These are phyloP conservation scores for Saccharomycopsis malanga DNA, from an alignment of 805 yeast species.

Conservation along the genomic window DNA sequence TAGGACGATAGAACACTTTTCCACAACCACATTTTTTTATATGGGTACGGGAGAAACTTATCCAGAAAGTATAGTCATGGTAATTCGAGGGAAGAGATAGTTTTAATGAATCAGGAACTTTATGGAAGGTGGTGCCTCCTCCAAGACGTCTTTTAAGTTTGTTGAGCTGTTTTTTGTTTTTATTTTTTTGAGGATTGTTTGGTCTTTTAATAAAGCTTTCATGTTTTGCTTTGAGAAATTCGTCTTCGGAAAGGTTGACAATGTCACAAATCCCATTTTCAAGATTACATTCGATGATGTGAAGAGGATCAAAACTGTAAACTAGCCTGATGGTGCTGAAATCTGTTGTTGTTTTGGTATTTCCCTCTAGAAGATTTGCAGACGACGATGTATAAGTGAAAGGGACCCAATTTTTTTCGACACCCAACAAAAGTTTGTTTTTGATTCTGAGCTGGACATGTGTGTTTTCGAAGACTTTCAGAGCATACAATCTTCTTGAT, in stretches of 20 bases:
- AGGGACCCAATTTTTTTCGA: constrained; percentile 8
- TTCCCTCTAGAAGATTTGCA: constrained; percentile 4
- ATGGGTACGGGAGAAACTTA: constrained; percentile 34
- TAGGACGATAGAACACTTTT: constrained; percentile 32
- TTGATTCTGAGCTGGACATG: constrained; percentile 4
- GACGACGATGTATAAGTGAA: constrained; percentile 23
- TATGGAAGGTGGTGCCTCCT: constrained; percentile 4
- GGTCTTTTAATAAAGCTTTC: neutral
- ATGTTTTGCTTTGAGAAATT: neutral
- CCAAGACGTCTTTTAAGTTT: neutral
- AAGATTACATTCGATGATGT: constrained; percentile 14
- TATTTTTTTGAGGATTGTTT: neutral
- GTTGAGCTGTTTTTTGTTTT: neutral
- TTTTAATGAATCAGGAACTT: neutral
- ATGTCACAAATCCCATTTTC: constrained; percentile 1
- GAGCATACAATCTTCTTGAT: constrained; percentile 7
- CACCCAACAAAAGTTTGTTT: neutral
- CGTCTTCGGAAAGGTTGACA: constrained; percentile 12
- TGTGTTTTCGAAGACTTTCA: constrained; percentile 7
- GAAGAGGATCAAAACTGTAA: constrained; percentile 11
- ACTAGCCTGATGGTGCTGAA: constrained; percentile 2
- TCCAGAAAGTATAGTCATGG: constrained; percentile 27
- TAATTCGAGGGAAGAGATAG: neutral
- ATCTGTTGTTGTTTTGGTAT: too few relatives aligned
- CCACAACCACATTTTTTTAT: constrained; percentile 35